These are phyloP conservation scores for Nigrospora sphaerica DNA, from an alignment of 2,329 filamentous ascomycete species.

Conservation along the genomic window DNA sequence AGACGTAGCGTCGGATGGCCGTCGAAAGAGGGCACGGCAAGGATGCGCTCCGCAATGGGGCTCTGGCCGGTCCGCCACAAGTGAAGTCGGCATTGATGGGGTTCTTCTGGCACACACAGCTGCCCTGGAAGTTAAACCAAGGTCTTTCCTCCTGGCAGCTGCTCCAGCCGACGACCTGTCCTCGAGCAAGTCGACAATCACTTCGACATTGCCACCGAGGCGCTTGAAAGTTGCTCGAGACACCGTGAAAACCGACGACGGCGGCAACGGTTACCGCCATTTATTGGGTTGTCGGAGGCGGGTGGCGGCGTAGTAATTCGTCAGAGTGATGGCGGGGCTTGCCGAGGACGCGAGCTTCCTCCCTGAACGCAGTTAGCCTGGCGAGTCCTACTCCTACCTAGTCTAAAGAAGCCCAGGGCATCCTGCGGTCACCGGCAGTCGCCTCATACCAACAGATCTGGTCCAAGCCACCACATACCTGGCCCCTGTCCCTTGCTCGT, in stretches of 20 bases:
- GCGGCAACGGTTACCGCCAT: conserved; percentile 52
- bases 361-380: no score
- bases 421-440: no score
- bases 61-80: conserved; percentile 15
- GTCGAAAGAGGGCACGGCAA: conserved; percentile 20
- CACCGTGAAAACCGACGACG: conserved; percentile 49
- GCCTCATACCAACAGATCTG: no score
- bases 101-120: conserved; percentile 46
- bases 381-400: no score
- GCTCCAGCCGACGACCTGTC: conserved; percentile 39
- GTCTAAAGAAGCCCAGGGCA: no score
- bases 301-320: conserved; percentile 45
- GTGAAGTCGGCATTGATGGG: conserved; percentile 51
- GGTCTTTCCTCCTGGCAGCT: conserved; percentile 49
- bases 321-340: conserved; percentile 46
- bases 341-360: conserved; percentile 39
- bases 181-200: conserved; percentile 42
- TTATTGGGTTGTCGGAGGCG: conserved; percentile 56
- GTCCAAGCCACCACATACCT: no score
- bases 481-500: no score
- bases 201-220: conserved; percentile 33
- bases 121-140: conserved; percentile 38
- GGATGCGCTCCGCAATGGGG: conserved; percentile 27
- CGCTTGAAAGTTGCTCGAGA: conserved; percentile 44
- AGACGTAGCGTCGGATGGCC: conserved; percentile 16